phyloP scores from a whole-genome alignment of 2,329 filamentous ascomycete genomes.

The Aspergillus japonicus region DNA sequence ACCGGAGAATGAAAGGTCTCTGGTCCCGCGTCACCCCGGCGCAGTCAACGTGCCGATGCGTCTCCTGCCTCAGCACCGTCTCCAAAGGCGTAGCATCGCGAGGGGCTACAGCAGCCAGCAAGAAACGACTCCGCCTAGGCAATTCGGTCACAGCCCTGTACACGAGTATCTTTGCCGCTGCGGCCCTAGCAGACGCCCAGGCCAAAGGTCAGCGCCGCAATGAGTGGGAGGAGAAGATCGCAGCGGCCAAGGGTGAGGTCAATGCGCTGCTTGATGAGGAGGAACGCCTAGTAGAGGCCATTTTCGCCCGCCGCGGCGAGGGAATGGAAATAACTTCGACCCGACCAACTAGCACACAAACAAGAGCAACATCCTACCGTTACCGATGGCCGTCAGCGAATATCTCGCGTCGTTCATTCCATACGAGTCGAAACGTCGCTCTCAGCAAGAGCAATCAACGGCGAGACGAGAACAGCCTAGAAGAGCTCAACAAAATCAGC shows the following conservation, averaged over 20 bases:
- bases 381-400: slow-evolving; percentile 9
- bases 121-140: slow-evolving; percentile 40
- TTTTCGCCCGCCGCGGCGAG: slow-evolving; percentile 27
- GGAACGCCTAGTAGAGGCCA: slow-evolving; percentile 32
- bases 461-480: neutral
- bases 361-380: slow-evolving; percentile 15
- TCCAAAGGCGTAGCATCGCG: slow-evolving; percentile 37
- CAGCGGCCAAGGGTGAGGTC: slow-evolving; percentile 44
- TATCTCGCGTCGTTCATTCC: slow-evolving; percentile 5
- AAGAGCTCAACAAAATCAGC: slow-evolving; percentile 6
- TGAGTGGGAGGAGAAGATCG: slow-evolving; percentile 45
- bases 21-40: slow-evolving; percentile 43
- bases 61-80: slow-evolving; percentile 40
- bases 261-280: slow-evolving; percentile 42
- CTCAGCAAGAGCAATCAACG: neutral
- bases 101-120: slow-evolving; percentile 36
- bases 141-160: slow-evolving; percentile 47
- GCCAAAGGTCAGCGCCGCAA: slow-evolving; percentile 40
- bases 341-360: slow-evolving; percentile 26
- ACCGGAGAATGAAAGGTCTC: slow-evolving; percentile 44
- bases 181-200: slow-evolving; percentile 41
- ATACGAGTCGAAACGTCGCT: neutral
- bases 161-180: slow-evolving; percentile 44
- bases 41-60: slow-evolving; percentile 42
- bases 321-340: slow-evolving; percentile 21